phyloP scores from a whole-genome alignment of 1,284 basidiomycete species.

The Agroathelia rolfsii region DNA sequence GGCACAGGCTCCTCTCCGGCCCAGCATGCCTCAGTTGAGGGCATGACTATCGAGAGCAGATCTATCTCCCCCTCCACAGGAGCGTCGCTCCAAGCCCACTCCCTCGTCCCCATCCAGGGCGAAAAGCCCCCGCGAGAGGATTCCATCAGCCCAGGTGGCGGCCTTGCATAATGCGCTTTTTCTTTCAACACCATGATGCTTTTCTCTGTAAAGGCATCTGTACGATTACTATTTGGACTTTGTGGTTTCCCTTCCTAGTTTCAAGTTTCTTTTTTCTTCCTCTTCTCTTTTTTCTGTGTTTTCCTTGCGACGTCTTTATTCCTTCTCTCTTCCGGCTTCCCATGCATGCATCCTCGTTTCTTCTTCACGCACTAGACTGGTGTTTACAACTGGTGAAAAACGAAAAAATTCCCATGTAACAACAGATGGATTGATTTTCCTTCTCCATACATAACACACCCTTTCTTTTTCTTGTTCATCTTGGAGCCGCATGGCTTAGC shows the following conservation, averaged over 20 bases:
- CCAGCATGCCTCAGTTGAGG: conserved; percentile 23
- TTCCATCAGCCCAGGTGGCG: conserved; percentile 49
- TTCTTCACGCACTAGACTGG: conserved; percentile 18
- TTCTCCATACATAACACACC: conserved; percentile 13
- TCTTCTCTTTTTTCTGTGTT: conserved; percentile 11
- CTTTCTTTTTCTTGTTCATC: conserved; percentile 14
- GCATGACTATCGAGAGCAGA: conserved; percentile 39
- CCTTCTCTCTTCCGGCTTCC: conserved; percentile 13
- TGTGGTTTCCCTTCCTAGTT: conserved; percentile 21
- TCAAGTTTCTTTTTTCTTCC: conserved; percentile 20
- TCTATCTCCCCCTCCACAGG: conserved; percentile 60
- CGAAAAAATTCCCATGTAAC: neutral
- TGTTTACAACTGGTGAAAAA: conserved; percentile 8
- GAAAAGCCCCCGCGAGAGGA: conserved; percentile 49
- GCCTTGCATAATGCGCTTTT: too few species aligned
- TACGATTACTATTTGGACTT: too few species aligned
- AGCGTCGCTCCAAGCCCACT: conserved; percentile 29
- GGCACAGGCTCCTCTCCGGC: conserved; percentile 43
- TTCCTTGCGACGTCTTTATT: conserved; percentile 13
- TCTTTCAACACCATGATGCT: too few species aligned
- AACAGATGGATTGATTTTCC: conserved; percentile 9
- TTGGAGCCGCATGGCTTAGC: conserved; percentile 13
- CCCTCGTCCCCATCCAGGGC: conserved; percentile 39
- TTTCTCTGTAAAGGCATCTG: too few species aligned
- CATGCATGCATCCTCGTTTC: conserved; percentile 10